Evolutionary conservation across 176 grass and related monocot genomes (phyloP).

Genomic region (Phoenix roebelenii): DNA sequence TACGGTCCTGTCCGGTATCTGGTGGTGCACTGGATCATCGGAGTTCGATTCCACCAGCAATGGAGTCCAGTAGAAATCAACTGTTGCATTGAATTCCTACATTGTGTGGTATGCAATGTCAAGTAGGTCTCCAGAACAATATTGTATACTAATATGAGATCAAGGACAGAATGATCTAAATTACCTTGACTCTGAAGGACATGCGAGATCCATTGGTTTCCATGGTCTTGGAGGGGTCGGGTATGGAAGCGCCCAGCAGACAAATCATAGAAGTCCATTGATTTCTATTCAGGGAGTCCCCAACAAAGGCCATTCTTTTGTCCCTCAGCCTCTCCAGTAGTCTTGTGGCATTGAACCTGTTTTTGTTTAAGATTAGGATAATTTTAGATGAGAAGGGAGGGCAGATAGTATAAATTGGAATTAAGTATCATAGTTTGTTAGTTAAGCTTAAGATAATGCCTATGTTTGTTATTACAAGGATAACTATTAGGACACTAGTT

Average conservation of each 20-base stretch:
- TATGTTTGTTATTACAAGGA: too few relatives aligned
- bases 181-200: slow-evolving; percentile 56
- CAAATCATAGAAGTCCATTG: slow-evolving; percentile 86
- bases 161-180: background rate
- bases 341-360: slow-evolving; percentile 53
- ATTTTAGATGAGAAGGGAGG: too few relatives aligned
- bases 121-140: too few relatives aligned
- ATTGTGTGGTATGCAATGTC: background rate
- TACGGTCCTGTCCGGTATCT: slow-evolving; percentile 40
- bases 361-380: too few relatives aligned
- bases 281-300: slow-evolving; percentile 81
- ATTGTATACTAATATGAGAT: background rate
- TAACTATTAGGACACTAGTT: too few relatives aligned
- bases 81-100: slow-evolving; percentile 61
- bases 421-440: too few relatives aligned
- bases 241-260: slow-evolving; percentile 54
- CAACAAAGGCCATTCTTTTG: slow-evolving; percentile 60
- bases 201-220: slow-evolving; percentile 34
- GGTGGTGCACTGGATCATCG: slow-evolving; percentile 56
- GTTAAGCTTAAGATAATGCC: too few relatives aligned
- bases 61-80: slow-evolving; percentile 89
- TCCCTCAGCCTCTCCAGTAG: slow-evolving; percentile 42
- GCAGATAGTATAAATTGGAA: too few relatives aligned
- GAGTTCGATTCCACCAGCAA: slow-evolving; percentile 85
- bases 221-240: slow-evolving; percentile 29